Conservation (phyloP, 176 grass and related monocot genomes). For the Carex scoparia region DNA sequence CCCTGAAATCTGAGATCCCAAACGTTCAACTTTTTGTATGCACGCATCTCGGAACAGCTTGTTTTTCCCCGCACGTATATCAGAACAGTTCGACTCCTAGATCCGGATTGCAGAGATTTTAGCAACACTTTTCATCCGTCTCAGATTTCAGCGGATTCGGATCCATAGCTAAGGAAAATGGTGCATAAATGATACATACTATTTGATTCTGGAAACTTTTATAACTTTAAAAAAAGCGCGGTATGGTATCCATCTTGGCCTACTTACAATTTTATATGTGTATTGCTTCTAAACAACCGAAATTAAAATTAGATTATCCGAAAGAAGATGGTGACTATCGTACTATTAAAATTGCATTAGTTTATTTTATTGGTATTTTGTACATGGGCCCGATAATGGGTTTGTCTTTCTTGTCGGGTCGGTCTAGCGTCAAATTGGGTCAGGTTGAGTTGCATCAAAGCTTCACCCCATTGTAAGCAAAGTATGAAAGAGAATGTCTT, state of each 20-base stretch:
- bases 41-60: no score
- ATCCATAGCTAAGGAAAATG: no score
- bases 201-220: no score
- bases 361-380: conserved; percentile 39
- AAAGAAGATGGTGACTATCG: conserved; percentile 22
- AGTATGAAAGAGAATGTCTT: conserved; percentile 24
- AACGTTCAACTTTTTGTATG: no score
- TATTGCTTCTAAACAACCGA: conserved; percentile 23
- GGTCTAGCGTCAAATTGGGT: neutral
- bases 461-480: conserved; percentile 72
- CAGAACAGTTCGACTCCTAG: no score
- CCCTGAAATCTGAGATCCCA: no score
- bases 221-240: neutral
- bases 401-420: neutral
- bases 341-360: conserved; percentile 12
- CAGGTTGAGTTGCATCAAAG: conserved; percentile 32
- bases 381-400: conserved; percentile 1
- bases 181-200: no score
- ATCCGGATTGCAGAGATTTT: no score
- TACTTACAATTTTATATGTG: neutral
- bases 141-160: no score
- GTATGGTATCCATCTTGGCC: neutral
- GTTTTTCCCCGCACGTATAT: no score
- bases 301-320: conserved; percentile 25
- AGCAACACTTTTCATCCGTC: no score